Percentiles rank a stretch among this genome's conserved stretches.
Evolutionary conservation across 192 early-diverging fungal genomes (phyloP).

Genomic region (Backusella australiensis): DNA sequence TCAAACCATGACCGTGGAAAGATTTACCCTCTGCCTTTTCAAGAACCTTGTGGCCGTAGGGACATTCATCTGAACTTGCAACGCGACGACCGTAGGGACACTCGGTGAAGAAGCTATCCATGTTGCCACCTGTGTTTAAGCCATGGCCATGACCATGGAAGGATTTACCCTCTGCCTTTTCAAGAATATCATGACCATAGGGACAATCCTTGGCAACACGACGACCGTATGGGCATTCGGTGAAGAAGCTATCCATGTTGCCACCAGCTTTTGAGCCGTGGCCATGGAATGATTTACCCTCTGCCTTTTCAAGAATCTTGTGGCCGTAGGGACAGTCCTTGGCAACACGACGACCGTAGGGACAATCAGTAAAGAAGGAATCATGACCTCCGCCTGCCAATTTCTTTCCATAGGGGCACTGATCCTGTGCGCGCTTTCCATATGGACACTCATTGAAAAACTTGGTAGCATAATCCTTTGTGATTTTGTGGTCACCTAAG

Average conservation of each 20-base stretch:
- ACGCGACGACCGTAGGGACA: not conserved
- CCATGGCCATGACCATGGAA: not conserved
- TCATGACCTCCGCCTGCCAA: too few species aligned
- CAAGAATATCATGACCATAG: not conserved
- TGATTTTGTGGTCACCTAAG: not conserved
- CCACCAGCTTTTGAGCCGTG: too few species aligned
- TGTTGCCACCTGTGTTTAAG: not conserved
- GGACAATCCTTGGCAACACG: not conserved
- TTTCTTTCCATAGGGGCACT: not conserved
- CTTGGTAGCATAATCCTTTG: not conserved
- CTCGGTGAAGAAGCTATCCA: not conserved
- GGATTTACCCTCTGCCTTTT: not conserved
- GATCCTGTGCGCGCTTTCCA: not conserved
- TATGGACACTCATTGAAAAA: conserved; percentile 14
- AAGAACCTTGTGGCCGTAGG: not conserved
- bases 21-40: not conserved
- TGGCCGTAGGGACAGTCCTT: not conserved
- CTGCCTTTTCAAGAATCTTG: not conserved
- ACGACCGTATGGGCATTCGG: not conserved
- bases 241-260: not conserved
- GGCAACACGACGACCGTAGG: not conserved
- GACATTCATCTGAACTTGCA: not conserved
- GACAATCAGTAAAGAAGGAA: conserved; percentile 4
- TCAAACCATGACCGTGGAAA: not conserved
- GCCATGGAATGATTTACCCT: not conserved